Evolutionary conservation across 148 eudicot genomes (phyloP), one percentile per base, ranked within the genome.

Genomic region (Chenopodium album): DNA sequence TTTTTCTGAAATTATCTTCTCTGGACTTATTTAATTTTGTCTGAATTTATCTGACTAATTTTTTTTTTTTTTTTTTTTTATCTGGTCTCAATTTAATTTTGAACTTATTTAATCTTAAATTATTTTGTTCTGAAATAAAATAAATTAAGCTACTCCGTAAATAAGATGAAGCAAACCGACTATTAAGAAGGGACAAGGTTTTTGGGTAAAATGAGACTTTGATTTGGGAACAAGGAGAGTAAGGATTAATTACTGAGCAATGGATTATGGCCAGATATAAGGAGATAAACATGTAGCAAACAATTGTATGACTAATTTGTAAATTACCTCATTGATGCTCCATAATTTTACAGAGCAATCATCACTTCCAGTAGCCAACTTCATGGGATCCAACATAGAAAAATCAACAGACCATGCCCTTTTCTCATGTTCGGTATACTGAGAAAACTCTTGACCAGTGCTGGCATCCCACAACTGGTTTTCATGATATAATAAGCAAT

Each of bases 391-490:
- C 70, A 90, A 88, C 63, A 31, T 88, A 76, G 98, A 97, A 62
- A 94, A 94, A 76, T 97, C 98, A 82, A 97, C 95, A 73, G 98
- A 94, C 99, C 99, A 97, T 64, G 97, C 97, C 87, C 99, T 88
- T 78, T 87, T 87, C 34, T 71, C 78, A 82, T 97, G 99, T 81
- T 94, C 98, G 34, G 50, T 80, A 82, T 85, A 87, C 78, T 87
- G 89, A 44, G 86, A 83, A 76, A 94, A 84, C 22, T 17, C 87
- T 88, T 97, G 92, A 79, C 97, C 94, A 48, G 95, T 92, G 54
- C 91, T 86, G 44, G 90, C 93, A 87, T 97, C 99, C 99, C 99
- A 97, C 69, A 94, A 46, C 99, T 95, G 92, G 66, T 89, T 75
- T 59, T 79, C 63, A 84, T 67, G 44, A 5, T 9, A 76, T 11